Base-by-base conservation (phyloP, 2,329 filamentous ascomycete genomes). In the Epichloe gansuensis region DNA sequence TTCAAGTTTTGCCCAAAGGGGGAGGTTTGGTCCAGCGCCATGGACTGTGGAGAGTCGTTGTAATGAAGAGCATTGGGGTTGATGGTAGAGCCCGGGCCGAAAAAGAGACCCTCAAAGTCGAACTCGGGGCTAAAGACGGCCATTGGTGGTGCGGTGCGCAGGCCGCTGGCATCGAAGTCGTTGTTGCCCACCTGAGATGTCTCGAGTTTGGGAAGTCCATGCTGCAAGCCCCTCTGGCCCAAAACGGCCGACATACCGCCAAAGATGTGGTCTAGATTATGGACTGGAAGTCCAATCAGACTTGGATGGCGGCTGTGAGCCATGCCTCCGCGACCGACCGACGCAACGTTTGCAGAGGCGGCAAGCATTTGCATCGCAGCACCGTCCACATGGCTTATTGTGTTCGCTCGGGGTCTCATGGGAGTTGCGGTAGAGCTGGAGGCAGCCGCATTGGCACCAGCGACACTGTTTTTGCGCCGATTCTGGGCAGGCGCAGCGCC, bases 321-420 rank as follows among this genome's bases (percentile, higher is more conserved):
- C 67, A 71, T 75, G 59, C 62, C 72, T 7, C 60, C 67, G 69
- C 58, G 68, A 7, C n/a, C 25, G 31, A 17, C 74, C 59, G 71
- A 76, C 42, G 75, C 71, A 44, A 75, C 71, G 61, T 78, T 81
- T 49, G 77, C 76, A 42, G 53, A 52, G 12, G 78, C 72, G 48
- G 80, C 79, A 56, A 87, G 75, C 69, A 93, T 79, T 60, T 84
- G 87, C 66, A 95, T 78, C 41, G 84, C 80, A 51, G 77, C 75
- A 53, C 81, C 79, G 65, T 96, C 93, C 52, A 97, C 82, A 66
- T 97, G 90, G 64, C 90, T 93, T 63, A 98, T 94, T 39, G 93
- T 98, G 65, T 97, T 97, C 51, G 93, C 91, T 61, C 93, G 78
- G 23, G 91, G 93, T 58, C 93, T 80, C 80, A 91, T 90, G 12